Conservation (phyloP, 2,329 filamentous ascomycete genomes). For the Beauveria varroae region DNA sequence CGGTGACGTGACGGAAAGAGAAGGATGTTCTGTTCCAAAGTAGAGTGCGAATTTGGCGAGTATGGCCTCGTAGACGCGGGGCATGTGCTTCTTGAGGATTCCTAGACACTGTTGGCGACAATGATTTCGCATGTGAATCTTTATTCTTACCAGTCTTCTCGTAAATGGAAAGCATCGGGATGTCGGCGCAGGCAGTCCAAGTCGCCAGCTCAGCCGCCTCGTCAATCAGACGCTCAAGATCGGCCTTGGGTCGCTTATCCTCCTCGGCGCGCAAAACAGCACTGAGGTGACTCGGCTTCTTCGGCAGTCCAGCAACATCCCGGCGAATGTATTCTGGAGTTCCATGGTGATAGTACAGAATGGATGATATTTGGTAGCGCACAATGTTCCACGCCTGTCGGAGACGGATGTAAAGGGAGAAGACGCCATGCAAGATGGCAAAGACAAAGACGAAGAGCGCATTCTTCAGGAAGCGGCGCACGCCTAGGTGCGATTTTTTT, state of each 20-base stretch:
- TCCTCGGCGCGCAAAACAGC: conserved; percentile 72
- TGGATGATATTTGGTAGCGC: conserved; percentile 66
- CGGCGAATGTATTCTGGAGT: conserved; percentile 87
- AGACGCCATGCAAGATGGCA: conserved; percentile 67
- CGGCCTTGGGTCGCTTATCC: conserved; percentile 60
- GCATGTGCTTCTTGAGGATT: conserved; percentile 79
- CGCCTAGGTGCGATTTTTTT: conserved; percentile 40
- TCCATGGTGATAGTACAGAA: conserved; percentile 91
- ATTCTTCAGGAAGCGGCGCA: conserved; percentile 53
- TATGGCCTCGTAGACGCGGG: conserved; percentile 74
- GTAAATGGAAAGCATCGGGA: conserved; percentile 82
- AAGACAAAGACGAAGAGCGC: conserved; percentile 62
- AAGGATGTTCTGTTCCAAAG: conserved; percentile 69
- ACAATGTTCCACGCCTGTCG: conserved; percentile 74
- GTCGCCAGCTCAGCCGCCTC: conserved; percentile 87
- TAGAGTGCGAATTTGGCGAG: conserved; percentile 76
- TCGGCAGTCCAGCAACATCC: conserved; percentile 68
- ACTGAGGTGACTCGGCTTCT: conserved; percentile 79
- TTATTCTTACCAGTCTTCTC: conserved; percentile 69
- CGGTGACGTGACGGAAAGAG: conserved; percentile 50
- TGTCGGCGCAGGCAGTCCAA: conserved; percentile 87
- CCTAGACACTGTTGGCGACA: conserved; percentile 43
- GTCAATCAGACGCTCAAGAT: conserved; percentile 76
- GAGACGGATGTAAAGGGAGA: conserved; percentile 79
- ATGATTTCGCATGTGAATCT: not conserved